Evolutionary conservation across 2,329 filamentous ascomycete species (phyloP).

Genomic region (Chalaropsis thielavioides): DNA sequence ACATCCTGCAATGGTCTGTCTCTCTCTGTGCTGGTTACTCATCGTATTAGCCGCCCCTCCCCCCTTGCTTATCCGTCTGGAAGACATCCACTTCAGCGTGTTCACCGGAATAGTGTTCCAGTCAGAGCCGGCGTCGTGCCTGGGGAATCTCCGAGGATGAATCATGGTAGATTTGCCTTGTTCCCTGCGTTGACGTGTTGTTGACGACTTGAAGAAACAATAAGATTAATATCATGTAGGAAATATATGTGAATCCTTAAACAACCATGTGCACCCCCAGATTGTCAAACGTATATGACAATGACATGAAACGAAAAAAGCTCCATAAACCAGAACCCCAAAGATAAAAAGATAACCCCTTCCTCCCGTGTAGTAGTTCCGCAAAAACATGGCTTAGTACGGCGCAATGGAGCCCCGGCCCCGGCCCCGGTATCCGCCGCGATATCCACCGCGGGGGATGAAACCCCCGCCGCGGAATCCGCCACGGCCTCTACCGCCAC

Average conservation of each 20-base stretch:
- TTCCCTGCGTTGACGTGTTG: neutral
- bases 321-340: neutral
- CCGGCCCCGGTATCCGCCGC: constrained; percentile 51
- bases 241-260: neutral
- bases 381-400: constrained; percentile 36
- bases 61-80: neutral
- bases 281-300: neutral
- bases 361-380: neutral
- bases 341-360: neutral
- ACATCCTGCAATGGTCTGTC: neutral
- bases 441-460: constrained; percentile 34
- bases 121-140: neutral
- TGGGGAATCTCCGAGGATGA: neutral
- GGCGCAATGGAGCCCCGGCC: constrained; percentile 46
- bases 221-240: neutral
- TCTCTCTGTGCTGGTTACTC: neutral
- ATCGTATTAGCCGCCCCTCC: neutral
- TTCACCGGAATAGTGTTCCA: neutral
- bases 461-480: constrained; percentile 30
- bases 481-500: constrained; percentile 38
- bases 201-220: neutral
- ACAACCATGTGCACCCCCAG: neutral
- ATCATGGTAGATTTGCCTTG: no score
- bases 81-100: neutral
- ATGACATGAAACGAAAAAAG: neutral